Base-by-base conservation (phyloP, 2,329 filamentous ascomycete genomes). In the Sporothrix sp. region DNA sequence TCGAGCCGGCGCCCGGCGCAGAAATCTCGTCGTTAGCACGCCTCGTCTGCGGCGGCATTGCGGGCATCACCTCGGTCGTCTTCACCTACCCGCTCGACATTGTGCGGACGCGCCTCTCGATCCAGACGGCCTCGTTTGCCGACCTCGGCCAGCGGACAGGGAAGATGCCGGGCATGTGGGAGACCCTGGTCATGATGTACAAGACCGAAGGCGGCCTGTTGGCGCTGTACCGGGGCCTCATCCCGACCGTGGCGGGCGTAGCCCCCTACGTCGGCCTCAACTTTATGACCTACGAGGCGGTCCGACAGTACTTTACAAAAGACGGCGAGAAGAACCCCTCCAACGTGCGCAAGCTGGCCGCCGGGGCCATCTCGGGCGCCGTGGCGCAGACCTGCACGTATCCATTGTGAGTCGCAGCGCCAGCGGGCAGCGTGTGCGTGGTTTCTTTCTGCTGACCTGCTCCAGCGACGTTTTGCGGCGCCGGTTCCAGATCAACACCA, bases 311-410 rank as follows among this genome's bases (percentile, higher is more conserved):
- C 58, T 75, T 98, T 58, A 98, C 93, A 0, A 84, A 83, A 1
- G 87, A 95, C 47, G 93, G 93, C 39, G 83, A 95, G 56, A 78
- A 85, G 62, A 87, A 95, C 58, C 93, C 93, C 0, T 81, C 74
- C 54, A 79, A 87, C 1, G 66, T 79, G 48, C 82, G 91, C 49
- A 98, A 97, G 65, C 74, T 98, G 37, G 76, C 83, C 25, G 91
- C 93, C 4, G 93, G 93, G 52, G 93, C 93, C 13, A 80, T 97
- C 48, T 95, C 90, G n/a, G 93, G 93, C 35, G 93, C 88, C 25
- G 86, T 98, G 48, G 93, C 93, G 37, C 93, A 98, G 66, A 97
- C 91, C 2, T 95, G 86, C 75, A 98, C 93, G 62, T 98, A 98
- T 69, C 93, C 93, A 55, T 96, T 98, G 86, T 95, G 69, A 77